Conservation (phyloP, 352 stramenopile species). For the Aphanomyces astaci region DNA sequence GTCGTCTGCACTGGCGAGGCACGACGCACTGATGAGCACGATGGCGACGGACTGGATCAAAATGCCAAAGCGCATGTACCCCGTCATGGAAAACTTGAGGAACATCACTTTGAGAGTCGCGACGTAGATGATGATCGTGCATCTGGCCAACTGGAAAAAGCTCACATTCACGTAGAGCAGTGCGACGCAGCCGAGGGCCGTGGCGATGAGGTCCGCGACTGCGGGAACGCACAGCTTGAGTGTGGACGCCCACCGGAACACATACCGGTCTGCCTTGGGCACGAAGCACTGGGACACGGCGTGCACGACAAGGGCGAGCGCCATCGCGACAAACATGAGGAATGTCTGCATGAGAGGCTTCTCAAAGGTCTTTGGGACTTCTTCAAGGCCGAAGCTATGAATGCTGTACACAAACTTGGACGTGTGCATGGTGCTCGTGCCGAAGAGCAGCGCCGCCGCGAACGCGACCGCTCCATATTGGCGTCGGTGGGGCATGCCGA, state of each 20-base stretch:
- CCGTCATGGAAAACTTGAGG: conserved; percentile 41
- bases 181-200: conserved; percentile 65
- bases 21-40: conserved; percentile 54
- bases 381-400: conserved; percentile 35
- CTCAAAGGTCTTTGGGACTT: conserved; percentile 41
- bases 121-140: conserved; percentile 82
- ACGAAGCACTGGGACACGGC: background rate
- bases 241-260: background rate
- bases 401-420: conserved; percentile 48
- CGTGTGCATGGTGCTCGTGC: conserved; percentile 15
- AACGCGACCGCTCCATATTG: conserved; percentile 6
- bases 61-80: conserved; percentile 79
- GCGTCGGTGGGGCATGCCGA: background rate
- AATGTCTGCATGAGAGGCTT: conserved; percentile 71
- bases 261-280: background rate
- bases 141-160: conserved; percentile 65
- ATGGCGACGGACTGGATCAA: conserved; percentile 71
- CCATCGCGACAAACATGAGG: conserved; percentile 77
- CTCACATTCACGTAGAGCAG: conserved; percentile 46
- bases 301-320: conserved; percentile 14
- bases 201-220: conserved; percentile 62
- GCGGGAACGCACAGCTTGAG: conserved; percentile 58
- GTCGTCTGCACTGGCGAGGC: conserved; percentile 21
- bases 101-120: conserved; percentile 78
- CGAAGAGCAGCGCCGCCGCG: conserved; percentile 10